Base-by-base conservation (phyloP, 2,329 filamentous ascomycete species). In the Rhynchosporium secalis region DNA sequence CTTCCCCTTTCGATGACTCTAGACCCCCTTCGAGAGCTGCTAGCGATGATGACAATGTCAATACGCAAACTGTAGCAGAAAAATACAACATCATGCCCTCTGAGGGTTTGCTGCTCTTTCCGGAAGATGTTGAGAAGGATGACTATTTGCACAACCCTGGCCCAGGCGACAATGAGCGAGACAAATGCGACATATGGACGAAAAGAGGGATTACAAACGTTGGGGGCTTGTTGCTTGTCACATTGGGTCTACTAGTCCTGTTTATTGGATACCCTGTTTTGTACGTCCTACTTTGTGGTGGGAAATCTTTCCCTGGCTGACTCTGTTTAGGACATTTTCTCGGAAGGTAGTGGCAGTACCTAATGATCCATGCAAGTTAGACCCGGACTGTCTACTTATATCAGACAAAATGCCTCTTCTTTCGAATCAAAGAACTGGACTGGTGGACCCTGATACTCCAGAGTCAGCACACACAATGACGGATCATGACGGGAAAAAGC, bases 51-150 rank as follows among this genome's bases (percentile, higher is more conserved):
- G 83, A 87, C 26, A 79, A 81, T 69, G 76, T 89, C 58, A 90
- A 89, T 70, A 90, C 87, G 0, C 87, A 90, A 76, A 90, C 87
- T 1, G 87, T 90, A 3, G 85, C 86, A 15, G 86, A 89, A 71
- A 90, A 90, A 74, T 90, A 87, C 74, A 89, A 89, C 71, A 90
- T 91, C 58, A 79, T 84, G 72, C 87, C 88, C 0, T 87, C 85
- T 2, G 83, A 86, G 13, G 86, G 86, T 5, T 75, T 90, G 58
- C 73, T 91, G 46, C 76, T 90, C 26, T 90, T 87, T 68, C 88
- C 87, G 0, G 86, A 90, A 72, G 87, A 90, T 71, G 84, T 89
- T 28, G 88, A 91, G 73, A 89, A 89, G 70, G 88, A 91, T 71
- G 88, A 91, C 71, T 87, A 84, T 66, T 71, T 91, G 65, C 88